These are phyloP conservation scores for Clarireedia sp. DNA, from an alignment of 2,329 filamentous ascomycete species.

Conservation along the genomic window DNA sequence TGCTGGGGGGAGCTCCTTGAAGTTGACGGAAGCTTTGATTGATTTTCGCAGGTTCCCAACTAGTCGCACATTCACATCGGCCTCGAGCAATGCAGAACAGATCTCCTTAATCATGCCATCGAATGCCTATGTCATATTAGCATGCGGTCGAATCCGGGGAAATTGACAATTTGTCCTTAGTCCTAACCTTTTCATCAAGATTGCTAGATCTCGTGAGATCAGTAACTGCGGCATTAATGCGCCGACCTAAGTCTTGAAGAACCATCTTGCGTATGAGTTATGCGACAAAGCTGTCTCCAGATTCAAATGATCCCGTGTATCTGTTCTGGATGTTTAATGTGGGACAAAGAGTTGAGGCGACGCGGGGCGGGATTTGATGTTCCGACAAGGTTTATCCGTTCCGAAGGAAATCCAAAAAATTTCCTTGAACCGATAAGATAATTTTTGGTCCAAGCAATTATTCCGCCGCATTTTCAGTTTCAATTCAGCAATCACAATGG, in stretches of 20 bases:
- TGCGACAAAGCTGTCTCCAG: slow-evolving; percentile 3
- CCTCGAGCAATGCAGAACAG: slow-evolving; percentile 87
- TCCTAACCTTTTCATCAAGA: slow-evolving; percentile 81
- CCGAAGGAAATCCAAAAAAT: slow-evolving; percentile 7
- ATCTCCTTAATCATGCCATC: slow-evolving; percentile 99
- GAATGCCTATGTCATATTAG: slow-evolving; percentile 62
- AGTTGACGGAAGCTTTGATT: slow-evolving; percentile 85
- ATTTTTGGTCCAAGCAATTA: not conserved
- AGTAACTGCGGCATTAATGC: slow-evolving; percentile 93
- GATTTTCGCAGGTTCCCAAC: slow-evolving; percentile 88
- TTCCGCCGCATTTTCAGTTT: not conserved
- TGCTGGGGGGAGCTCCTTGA: slow-evolving; percentile 81
- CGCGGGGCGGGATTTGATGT: not conserved
- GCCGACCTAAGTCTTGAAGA: slow-evolving; percentile 95
- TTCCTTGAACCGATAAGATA: slow-evolving; percentile 8
- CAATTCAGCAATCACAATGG: slow-evolving; percentile 21
- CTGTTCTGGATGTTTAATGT: slow-evolving; percentile 5
- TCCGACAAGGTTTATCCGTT: slow-evolving; percentile 1
- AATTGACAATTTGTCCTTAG: slow-evolving; percentile 7
- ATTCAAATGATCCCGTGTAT: not conserved
- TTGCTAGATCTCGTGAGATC: slow-evolving; percentile 89
- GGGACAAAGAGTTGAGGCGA: slow-evolving; percentile 8
- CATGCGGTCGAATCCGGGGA: not conserved
- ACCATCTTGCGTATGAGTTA: slow-evolving; percentile 57
- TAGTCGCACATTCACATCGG: slow-evolving; percentile 93